Evolutionary conservation across 352 stramenopile genomes (phyloP), one percentile per base, ranked within the genome.

Genomic region (Pythium monospermum): DNA sequence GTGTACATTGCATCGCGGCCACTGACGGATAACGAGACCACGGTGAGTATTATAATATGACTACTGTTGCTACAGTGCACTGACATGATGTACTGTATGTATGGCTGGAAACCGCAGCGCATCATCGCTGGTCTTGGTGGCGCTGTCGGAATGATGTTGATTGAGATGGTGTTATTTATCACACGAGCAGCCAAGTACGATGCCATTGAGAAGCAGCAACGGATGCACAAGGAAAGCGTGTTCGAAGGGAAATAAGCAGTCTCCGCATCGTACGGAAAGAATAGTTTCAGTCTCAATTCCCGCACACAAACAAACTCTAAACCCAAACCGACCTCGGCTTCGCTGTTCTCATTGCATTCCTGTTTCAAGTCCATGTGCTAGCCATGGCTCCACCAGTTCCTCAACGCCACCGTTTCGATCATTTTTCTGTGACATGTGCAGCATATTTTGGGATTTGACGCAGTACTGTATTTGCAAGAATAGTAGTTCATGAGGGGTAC

Each of bases 91-190:
- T 40, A 18, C 18, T 53, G 5, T 40, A 5, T 47, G 2, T 12
- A n/a, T 37, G 48, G n/a, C n/a, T 35, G 42, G 23, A 6, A 40
- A 31, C 31, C 33, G 22, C 6, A 91, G 81, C 64, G 79, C 41
- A 61, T 89, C 25, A 65, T 94, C 21, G 49, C 71, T 21, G 83
- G 83, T 1, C 64, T 94, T 7, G 71, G 61, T 31, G 81, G 74
- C 22, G 79, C 83, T 11, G 85, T 94, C 59, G 70, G 48, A 44
- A 94, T 94, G 83, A 92, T 91, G 81, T 57, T 94, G 27, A 73
- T 94, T 38, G 83, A 94, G 57, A 94, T 94, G 83, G 65, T 91
- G 35, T 64, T 94, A 37, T 94, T 84, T 60, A 94, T 94, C 60
- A 49, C 81, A 15, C 73, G 83, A 6, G 73, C 79, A 1, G 63